Conservation (phyloP, 202 grass and related monocot species). For the Setaria italica region DNA sequence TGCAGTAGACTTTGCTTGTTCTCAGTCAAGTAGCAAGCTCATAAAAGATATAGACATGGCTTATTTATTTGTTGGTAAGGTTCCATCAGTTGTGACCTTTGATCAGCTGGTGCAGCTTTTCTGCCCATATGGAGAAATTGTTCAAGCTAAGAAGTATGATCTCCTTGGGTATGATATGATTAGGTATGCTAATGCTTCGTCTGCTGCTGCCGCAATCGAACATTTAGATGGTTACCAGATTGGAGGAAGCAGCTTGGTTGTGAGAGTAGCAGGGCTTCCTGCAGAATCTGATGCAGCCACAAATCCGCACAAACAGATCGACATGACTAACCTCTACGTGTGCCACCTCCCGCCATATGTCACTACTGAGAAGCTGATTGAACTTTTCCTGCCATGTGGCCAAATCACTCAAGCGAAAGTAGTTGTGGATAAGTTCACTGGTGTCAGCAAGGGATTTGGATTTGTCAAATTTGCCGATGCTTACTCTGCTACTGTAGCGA, state of each 20-base stretch:
- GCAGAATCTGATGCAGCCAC: slow-evolving; percentile 6
- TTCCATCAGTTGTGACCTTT: slow-evolving; percentile 49
- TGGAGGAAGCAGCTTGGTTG: slow-evolving; percentile 58
- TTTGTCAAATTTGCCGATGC: slow-evolving; percentile 59
- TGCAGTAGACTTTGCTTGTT: slow-evolving; percentile 27
- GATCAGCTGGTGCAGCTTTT: slow-evolving; percentile 66
- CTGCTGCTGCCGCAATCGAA: slow-evolving; percentile 49
- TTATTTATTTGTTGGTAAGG: slow-evolving; percentile 51
- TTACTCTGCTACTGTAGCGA: slow-evolving; percentile 47
- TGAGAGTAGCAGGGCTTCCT: slow-evolving; percentile 49
- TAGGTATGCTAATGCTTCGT: slow-evolving; percentile 50
- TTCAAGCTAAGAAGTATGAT: slow-evolving; percentile 53
- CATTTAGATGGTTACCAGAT: slow-evolving; percentile 65
- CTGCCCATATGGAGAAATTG: slow-evolving; percentile 55
- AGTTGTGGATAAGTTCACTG: slow-evolving; percentile 52
- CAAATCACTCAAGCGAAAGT: slow-evolving; percentile 55
- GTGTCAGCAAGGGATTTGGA: slow-evolving; percentile 64
- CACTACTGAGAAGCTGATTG: slow-evolving; percentile 49
- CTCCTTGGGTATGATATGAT: slow-evolving; percentile 53
- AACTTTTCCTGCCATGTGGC: slow-evolving; percentile 60
- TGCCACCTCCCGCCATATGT: slow-evolving; percentile 48
- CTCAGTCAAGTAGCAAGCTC: slow-evolving; percentile 30
- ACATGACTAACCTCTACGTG: slow-evolving; percentile 64
- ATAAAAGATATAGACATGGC: slow-evolving; percentile 61
- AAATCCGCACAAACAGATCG: slow-evolving; percentile 40